Base-by-base conservation (phyloP, 768 basidiomycete genomes). In the Pleurotus giganteus region DNA sequence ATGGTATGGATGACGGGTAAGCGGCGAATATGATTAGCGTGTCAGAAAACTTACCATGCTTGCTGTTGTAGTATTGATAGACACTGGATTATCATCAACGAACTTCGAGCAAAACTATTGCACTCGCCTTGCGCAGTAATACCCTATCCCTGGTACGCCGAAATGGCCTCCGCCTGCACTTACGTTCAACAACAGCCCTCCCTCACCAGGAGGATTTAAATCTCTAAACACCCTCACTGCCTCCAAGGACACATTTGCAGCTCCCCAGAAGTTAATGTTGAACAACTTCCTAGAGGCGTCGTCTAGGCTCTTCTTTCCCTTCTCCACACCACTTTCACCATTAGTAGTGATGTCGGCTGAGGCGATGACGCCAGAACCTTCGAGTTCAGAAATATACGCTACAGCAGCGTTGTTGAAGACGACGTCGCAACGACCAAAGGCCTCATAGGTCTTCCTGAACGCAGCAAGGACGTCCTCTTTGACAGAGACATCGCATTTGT, bases 211-310 rank as follows among this genome's bases (percentile, higher is more conserved):
- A 19, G 54, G 27, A 43, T 71, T 73, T 27, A 64, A 61, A 34
- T 76, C 72, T n/a, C 74, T 63, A 62, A 75, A 74, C 17, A 65
- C 55, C 49, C 32, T 60, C 49, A 74, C 58, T 13, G 69, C 68
- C 42, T 72, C 64, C 58, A 57, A 67, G 2, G 64, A 57, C 17
- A 74, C 66, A 50, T 68, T 69, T 13, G 56, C 58, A 13, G 68
- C 62, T 6, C 73, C 73, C 73, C 71, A 75, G 55, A 74, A 75
- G 37, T 63, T 63, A 26, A 66, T 58, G 42, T 77, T 77, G 41
- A 79, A 77, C 58, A 70, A 17, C 21, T 60, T 59, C 23, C 70
- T 64, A 11, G 71, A 74, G 1, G 59, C 64, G 3, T 66, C 66
- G 7, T 72, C 70, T n/a, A n/a, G n/a, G n/a, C n/a, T n/a, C n/a